phyloP scores from a whole-genome alignment of 192 early-diverging fungal species.

The Spinellus fusiger region DNA sequence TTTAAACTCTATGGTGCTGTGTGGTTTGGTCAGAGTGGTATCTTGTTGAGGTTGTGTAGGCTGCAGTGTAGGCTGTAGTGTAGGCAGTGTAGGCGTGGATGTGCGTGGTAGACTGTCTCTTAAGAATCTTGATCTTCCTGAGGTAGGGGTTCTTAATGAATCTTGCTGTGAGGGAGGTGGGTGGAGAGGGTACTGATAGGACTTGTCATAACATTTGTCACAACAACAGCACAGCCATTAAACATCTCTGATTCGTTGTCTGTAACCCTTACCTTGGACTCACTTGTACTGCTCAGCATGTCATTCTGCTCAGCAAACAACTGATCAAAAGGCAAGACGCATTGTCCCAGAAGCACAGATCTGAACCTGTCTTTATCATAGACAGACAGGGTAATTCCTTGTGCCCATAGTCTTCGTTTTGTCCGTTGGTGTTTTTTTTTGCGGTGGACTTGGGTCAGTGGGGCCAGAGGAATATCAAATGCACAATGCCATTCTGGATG shows the following conservation, averaged over 20 bases:
- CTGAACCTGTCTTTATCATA: constrained; percentile 67
- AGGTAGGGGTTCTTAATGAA: background rate
- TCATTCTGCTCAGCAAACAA: constrained; percentile 42
- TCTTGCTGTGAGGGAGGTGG: constrained; percentile 1
- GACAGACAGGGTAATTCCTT: constrained; percentile 40
- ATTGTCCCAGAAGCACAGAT: constrained; percentile 62
- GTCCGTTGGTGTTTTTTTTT: background rate
- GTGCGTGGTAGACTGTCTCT: no score
- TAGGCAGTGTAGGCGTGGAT: no score
- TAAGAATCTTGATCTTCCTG: no score
- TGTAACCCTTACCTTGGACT: constrained; percentile 1
- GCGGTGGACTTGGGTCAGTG: background rate
- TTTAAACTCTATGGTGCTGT: background rate
- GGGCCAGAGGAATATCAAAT: constrained; percentile 50
- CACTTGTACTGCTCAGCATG: constrained; percentile 28
- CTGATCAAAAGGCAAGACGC: constrained; percentile 49
- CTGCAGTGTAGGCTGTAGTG: no score
- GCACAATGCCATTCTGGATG: constrained; percentile 59
- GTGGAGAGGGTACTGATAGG: constrained; percentile 11
- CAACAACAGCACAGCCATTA: background rate
- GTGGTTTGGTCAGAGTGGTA: no score
- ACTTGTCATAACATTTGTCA: constrained; percentile 36
- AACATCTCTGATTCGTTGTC: constrained; percentile 5
- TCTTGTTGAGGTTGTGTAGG: background rate
- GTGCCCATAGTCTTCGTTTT: constrained; percentile 29